Conservation (phyloP, 2,329 filamentous ascomycete species). For the Colletotrichum brevisporum region DNA sequence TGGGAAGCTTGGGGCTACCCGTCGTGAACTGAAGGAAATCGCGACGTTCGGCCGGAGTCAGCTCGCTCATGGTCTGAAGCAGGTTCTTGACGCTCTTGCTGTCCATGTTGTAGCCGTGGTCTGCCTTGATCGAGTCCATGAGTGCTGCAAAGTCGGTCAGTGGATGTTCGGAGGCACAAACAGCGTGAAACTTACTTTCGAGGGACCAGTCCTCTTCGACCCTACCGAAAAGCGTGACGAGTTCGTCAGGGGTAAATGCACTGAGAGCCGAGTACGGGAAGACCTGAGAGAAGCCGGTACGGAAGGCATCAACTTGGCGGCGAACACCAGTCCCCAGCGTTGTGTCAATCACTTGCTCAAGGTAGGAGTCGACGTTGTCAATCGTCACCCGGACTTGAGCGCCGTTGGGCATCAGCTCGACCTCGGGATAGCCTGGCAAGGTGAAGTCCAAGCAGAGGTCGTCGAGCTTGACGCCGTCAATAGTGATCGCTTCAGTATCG, state of each 20-base stretch:
- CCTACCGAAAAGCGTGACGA: conserved; percentile 94
- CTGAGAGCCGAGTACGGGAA: conserved; percentile 94
- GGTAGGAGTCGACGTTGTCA: conserved; percentile 89
- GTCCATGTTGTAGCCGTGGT: conserved; percentile 99
- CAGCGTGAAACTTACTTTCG: conserved; percentile 77
- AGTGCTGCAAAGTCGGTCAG: conserved; percentile 72
- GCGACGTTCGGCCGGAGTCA: conserved; percentile 80
- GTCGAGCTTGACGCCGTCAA: conserved; percentile 85
- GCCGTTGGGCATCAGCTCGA: conserved; percentile 85
- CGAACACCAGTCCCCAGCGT: conserved; percentile 91
- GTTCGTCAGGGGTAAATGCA: conserved; percentile 94
- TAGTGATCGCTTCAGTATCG: conserved; percentile 76
- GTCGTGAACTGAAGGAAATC: conserved; percentile 99
- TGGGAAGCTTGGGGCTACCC: conserved; percentile 96
- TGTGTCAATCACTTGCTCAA: conserved; percentile 91
- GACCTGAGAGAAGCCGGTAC: conserved; percentile 91
- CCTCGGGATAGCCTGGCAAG: conserved; percentile 88
- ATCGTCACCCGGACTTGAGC: conserved; percentile 84
- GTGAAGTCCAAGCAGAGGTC: conserved; percentile 96
- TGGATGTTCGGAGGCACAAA: not conserved
- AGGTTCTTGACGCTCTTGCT: conserved; percentile 95
- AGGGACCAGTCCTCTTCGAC: conserved; percentile 97
- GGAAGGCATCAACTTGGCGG: conserved; percentile 91
- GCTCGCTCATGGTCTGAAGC: conserved; percentile 93
- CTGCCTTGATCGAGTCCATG: conserved; percentile 98